Base-by-base conservation (phyloP, 164 flowering plant species). In the Macadamia tetraphylla region DNA sequence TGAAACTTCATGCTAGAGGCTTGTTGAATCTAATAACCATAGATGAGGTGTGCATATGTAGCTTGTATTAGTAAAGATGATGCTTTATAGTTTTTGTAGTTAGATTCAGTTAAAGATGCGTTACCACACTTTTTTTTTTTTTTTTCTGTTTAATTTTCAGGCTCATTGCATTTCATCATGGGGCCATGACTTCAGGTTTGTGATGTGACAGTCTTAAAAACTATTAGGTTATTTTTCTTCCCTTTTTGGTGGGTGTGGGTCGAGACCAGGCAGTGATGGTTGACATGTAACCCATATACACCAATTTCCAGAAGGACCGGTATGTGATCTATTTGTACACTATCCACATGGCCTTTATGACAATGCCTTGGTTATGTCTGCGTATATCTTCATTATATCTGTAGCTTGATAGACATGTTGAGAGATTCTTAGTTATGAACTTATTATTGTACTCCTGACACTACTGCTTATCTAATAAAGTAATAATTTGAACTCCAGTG, bases 141-240 rank as follows among this genome's bases (percentile, higher is more conserved):
- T 9, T 56, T 66, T 62, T 75, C 53, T 52, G 48, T 59, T 9
- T 52, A 60, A 65, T 60, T 75, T 74, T 64, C 85, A 94, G 97
- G 98, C 97, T 65, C 98, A 94, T 77, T 94, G 97, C 80, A 80
- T 94, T 65, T 94, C 98, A 63, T 42, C 90, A 29, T 89, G 98
- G 98, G 98, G 98, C 60, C 97, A 94, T 76, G 98, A 94, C 71
- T 94, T 94, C 84, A 89, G 98, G 98, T 91, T 70, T 71, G 81
- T 71, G 3, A 58, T 30, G 8, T 65, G 61, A 69, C 60, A 9
- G 30, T 65, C 58, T 62, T 59, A 42, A 58, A n/a, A 69, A 35
- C 44, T 18, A 63, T 14, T 58, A 32, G 58, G 58, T 2, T 35
- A 35, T 35, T 35, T 35, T 35, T 35, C 40, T 35, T 35, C 40